A percentile compares a stretch with the other conserved stretches of the same genome.
phyloP scores from a whole-genome alignment of 2,329 filamentous ascomycete species.

The Didymella pinodella region DNA sequence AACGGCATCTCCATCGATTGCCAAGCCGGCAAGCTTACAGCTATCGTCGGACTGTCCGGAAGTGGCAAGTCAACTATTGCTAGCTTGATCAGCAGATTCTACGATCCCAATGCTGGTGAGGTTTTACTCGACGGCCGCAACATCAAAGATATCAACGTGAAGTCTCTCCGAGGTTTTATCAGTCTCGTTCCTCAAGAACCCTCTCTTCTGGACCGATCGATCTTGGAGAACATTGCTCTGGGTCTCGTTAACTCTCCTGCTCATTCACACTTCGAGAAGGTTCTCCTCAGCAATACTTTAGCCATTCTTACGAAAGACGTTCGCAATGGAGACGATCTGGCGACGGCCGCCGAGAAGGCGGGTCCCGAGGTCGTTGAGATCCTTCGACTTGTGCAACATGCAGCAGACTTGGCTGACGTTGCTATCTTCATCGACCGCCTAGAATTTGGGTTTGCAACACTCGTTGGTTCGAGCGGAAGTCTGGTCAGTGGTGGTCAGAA shows the following conservation, averaged over 20 bases:
- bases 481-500: constrained; percentile 66
- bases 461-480: constrained; percentile 63
- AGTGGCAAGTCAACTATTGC: constrained; percentile 55
- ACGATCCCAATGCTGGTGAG: constrained; percentile 61
- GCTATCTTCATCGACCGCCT: constrained; percentile 63
- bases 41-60: constrained; percentile 54
- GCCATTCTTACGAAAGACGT: constrained; percentile 61
- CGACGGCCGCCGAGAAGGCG: constrained; percentile 23
- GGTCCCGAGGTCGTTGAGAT: constrained; percentile 54
- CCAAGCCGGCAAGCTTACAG: constrained; percentile 52
- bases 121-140: constrained; percentile 63
- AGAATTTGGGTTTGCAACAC: constrained; percentile 58
- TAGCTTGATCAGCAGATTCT: constrained; percentile 49
- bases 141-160: constrained; percentile 50
- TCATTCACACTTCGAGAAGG: constrained; percentile 52
- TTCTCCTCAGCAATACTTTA: constrained; percentile 61
- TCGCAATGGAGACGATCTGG: constrained; percentile 60
- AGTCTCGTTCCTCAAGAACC: constrained; percentile 61
- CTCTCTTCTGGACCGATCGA: constrained; percentile 59
- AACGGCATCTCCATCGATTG: constrained; percentile 49
- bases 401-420: constrained; percentile 67
- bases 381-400: constrained; percentile 58
- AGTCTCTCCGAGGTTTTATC: constrained; percentile 48
- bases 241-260: constrained; percentile 56
- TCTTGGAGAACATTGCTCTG: constrained; percentile 63